phyloP scores from a whole-genome alignment of 73 alveolate species.

The Paramecium octaurelia region DNA sequence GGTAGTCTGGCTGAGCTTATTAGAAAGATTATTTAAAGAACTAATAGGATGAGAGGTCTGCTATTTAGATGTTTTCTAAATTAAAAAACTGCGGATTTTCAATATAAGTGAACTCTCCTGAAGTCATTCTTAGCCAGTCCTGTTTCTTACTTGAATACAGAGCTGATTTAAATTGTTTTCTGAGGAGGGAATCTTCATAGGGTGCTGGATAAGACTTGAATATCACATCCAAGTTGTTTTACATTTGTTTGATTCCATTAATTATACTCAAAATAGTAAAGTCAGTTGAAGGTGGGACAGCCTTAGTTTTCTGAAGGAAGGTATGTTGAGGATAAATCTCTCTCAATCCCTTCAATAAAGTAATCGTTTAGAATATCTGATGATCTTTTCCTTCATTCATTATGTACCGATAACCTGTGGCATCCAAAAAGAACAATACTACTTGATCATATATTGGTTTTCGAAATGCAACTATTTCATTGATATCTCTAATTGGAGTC shows the following conservation, averaged over 20 bases:
- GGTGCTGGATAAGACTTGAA: background rate
- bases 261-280: slow-evolving; percentile 18
- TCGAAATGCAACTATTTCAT: background rate
- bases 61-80: background rate
- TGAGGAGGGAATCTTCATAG: background rate
- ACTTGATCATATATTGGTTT: background rate
- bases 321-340: background rate
- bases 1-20: background rate
- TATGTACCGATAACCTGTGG: slow-evolving; percentile 41
- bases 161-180: background rate
- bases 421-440: slow-evolving; percentile 6
- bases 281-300: slow-evolving; percentile 41
- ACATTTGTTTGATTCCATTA: slow-evolving; percentile 7
- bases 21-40: background rate
- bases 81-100: background rate
- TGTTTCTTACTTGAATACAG: background rate
- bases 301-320: background rate
- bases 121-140: slow-evolving; percentile 25
- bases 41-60: background rate
- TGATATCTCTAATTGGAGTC: background rate
- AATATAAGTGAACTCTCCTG: slow-evolving; percentile 21
- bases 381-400: background rate
- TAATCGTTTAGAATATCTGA: background rate
- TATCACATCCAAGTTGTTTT: background rate
- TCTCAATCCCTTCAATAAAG: background rate